Evolutionary conservation across 345 rosid species (phyloP), one percentile per base, ranked within the genome.

Genomic region (Noccaea caerulescens): DNA sequence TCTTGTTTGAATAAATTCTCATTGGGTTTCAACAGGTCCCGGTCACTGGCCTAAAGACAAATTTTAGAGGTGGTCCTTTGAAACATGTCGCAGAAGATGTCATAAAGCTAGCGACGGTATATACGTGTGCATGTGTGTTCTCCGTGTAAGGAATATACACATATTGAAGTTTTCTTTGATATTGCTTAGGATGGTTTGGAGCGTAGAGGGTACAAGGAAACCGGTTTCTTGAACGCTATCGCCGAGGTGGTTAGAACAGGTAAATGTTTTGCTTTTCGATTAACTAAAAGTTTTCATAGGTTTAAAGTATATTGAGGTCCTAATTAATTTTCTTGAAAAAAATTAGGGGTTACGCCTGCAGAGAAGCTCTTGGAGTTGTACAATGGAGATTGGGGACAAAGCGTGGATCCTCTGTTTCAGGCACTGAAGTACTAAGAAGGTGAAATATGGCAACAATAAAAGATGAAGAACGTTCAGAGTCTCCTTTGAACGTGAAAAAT

Each of bases 181-280:
- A 8, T 47, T 53, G 0, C 66, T 77, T 76, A 90, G 98, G 93
- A 87, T 70, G 97, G 98, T 63, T 78, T 93, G 78, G 92, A 90
- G 79, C 85, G 92, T 49, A 80, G 97, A 79, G 96, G 93, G 46
- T 93, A 64, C 66, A 93, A 88, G 78, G 97, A 93, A 83, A 50
- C 88, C 6, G 83, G 87, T 8, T 90, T 90, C 84, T 78, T 93
- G 78, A 82, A 93, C 41, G 88, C 50, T 59, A 77, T 90, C 36
- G 71, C 82, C 13, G 90, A 88, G 58, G 91, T 93, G 72, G 96
- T 80, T 69, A 76, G 82, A 72, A 93, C 94, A 87, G 97, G 98
- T 92, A 75, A 75, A 66, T 18, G 14, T 12, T 38, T 32, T 25
- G 14, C 23, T 58, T 46, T 5, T 14, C 10, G 0, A 10, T 57